Percentiles rank a stretch among this genome's conserved stretches.
Conservation (phyloP, 192 early-diverging fungal species). For the Geosiphon pyriformis region DNA sequence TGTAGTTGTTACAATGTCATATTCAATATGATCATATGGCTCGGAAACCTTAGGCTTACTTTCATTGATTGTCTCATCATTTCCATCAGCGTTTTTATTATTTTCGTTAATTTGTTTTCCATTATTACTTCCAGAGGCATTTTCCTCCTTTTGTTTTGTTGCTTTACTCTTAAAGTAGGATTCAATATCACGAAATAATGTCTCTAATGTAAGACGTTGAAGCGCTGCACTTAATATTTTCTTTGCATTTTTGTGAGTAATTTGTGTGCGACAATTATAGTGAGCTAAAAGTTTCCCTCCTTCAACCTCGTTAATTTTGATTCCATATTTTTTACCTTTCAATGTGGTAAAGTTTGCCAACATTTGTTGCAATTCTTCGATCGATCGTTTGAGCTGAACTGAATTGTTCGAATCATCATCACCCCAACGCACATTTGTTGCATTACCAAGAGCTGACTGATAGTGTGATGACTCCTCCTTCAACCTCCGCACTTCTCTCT, state of each 20-base stretch:
- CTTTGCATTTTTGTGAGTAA: neutral
- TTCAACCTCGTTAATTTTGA: neutral
- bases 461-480: conserved; percentile 8
- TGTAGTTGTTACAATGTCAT: neutral
- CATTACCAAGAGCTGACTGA: conserved; percentile 6
- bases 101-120: neutral
- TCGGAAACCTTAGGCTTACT: neutral
- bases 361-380: neutral
- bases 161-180: neutral
- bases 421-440: neutral
- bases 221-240: neutral
- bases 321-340: neutral
- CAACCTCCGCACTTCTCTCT: neutral
- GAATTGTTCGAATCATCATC: conserved; percentile 12
- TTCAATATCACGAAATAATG: neutral
- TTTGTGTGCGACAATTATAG: neutral
- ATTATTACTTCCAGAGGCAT: neutral
- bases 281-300: neutral
- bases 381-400: neutral
- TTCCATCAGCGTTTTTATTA: neutral
- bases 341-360: neutral
- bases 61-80: neutral
- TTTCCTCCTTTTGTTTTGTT: neutral
- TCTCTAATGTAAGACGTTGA: conserved; percentile 3
- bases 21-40: neutral